phyloP scores from a whole-genome alignment of 2,329 filamentous ascomycete species.

The Pezicula rhizophila region DNA sequence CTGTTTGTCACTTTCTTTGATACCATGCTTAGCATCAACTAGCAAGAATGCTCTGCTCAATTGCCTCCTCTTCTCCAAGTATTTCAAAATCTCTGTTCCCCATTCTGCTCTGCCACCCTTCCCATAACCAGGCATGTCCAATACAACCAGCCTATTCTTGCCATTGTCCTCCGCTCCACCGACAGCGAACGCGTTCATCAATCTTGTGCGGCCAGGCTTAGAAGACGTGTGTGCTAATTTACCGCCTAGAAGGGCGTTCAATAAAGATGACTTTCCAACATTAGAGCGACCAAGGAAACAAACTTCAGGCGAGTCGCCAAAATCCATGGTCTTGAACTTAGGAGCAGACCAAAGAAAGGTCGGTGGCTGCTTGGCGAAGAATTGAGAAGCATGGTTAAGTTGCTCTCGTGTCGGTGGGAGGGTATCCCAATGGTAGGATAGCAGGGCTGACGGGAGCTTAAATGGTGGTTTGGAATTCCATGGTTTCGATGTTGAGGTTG shows the following conservation, averaged over 20 bases:
- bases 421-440: conserved; percentile 46
- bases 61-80: conserved; percentile 55
- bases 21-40: conserved; percentile 55
- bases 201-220: conserved; percentile 54
- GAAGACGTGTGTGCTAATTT: conserved; percentile 48
- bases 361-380: conserved; percentile 41
- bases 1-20: conserved; percentile 53
- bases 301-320: conserved; percentile 32
- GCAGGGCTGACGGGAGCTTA: conserved; percentile 10
- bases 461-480: not conserved
- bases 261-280: conserved; percentile 61
- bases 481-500: not conserved
- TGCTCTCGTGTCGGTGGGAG: conserved; percentile 35
- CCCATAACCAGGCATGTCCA: conserved; percentile 70
- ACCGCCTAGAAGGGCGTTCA: conserved; percentile 56
- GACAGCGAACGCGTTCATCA: conserved; percentile 62
- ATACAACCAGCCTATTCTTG: conserved; percentile 42
- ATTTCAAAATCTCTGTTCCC: conserved; percentile 64
- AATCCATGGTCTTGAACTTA: conserved; percentile 54
- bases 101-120: conserved; percentile 54
- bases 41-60: conserved; percentile 55
- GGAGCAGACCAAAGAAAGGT: conserved; percentile 53
- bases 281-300: conserved; percentile 63
- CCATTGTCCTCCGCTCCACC: conserved; percentile 31
- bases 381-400: conserved; percentile 36